Base-by-base conservation (phyloP, 176 grass and related monocot species). In the Stipa capillata region DNA sequence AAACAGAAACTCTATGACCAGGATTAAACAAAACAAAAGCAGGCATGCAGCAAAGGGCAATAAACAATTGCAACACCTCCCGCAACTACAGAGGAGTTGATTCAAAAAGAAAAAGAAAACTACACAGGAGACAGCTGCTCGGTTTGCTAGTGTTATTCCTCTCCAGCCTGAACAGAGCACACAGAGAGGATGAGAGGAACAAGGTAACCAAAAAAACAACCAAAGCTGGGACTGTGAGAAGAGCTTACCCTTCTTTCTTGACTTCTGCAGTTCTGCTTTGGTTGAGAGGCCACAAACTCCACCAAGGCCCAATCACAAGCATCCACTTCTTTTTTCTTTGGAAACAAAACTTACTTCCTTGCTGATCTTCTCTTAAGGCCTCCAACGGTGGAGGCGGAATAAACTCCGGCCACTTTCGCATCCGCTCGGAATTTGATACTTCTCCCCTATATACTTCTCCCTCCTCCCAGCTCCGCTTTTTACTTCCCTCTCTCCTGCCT, bases 381-480 rank as follows among this genome's bases (percentile, higher is more conserved):
- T 85, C 85, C 80, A 84, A 88, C 75, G 88, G 88, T 87, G 81
- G 88, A 79, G 78, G 29, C 72, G 54, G 87, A 89, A 89, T 82
- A 81, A 88, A 72, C 87, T 64, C 76, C 82, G 82, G 77, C 23
- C 77, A 69, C 82, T 81, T 80, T 50, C 18, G 25, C 77, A 72
- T 70, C 64, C 36, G 71, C 47, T 78, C 23, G 60, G 54, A 85
- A 81, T 81, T 64, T 28, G 73, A 72, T 77, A 60, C 40, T 76
- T n/a, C 33, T 66, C 71, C 33, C 8, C 82, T 78, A 82, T 66
- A 85, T 85, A 85, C 62, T 78, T 71, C 87, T 72, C 77, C 72
- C 88, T 50, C 79, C 85, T 41, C 69, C 52, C 54, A 24, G 1
- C 42, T 48, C 32, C 25, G 67, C 74, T 47, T 57, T 54, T 72